Base-by-base conservation (phyloP, 2,329 filamentous ascomycete species). In the Claviceps quebecensis region DNA sequence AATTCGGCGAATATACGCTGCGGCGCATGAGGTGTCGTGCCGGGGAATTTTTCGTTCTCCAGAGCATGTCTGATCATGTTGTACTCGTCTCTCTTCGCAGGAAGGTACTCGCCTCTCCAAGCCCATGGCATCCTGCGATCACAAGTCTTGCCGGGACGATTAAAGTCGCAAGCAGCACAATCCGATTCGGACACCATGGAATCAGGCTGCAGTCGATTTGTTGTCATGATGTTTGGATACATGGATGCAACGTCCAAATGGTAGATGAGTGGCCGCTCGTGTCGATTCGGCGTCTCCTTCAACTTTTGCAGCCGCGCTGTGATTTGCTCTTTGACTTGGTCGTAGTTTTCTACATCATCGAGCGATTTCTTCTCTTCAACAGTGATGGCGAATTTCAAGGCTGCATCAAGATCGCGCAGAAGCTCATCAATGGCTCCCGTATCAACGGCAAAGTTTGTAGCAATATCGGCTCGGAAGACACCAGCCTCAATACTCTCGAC, bases 181-280 rank as follows among this genome's bases (percentile, higher is more conserved):
- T 95, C 88, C 0, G 90, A 87, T 65, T 98, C 94, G 47, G 91
- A 75, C 50, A 98, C 94, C 89, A 98, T 95, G n/a, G 93, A 97
- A 67, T 98, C 93, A 0, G 93, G 93, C 60, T 98, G 93, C 46
- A 98, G 69, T 65, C 93, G 86, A 67, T 98, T 98, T 1, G 93
- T 98, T 2, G 94, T 98, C 94, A 98, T 98, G 66, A 98, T 98
- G 67, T 98, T 98, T 9, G 93, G 93, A 65, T 98, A 98, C 93
- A 98, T 98, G 54, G 93, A 96, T 17, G 93, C 93, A 53, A 98
- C 94, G 63, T 98, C 93, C 70, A 98, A 74, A 75, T 98, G 93
- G 69, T 98, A 98, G 57, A 98, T 98, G 36, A 94, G 78, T 4
- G 93, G 93, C 44, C 82, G 75, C 65, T 98, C 93, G 58, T 75